phyloP scores from a whole-genome alignment of 2,329 filamentous ascomycete species.

The Bertia moriformis region DNA sequence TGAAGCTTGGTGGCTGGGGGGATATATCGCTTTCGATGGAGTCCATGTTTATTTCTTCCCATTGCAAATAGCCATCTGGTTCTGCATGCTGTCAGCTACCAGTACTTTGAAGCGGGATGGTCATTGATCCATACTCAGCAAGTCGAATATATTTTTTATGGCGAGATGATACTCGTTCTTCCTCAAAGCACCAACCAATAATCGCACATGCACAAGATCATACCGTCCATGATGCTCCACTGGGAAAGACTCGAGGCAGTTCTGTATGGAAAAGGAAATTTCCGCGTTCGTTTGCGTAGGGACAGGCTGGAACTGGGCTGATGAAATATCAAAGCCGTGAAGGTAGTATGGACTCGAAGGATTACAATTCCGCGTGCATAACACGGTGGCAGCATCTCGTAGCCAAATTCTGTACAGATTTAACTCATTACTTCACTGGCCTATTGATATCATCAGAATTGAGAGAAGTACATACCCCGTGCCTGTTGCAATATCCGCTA shows the following conservation, averaged over 20 bases:
- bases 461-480: neutral
- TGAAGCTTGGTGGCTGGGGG: neutral
- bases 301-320: neutral
- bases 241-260: neutral
- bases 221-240: neutral
- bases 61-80: neutral
- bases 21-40: neutral
- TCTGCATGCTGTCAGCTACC: neutral
- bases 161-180: neutral
- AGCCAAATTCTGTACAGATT: neutral
- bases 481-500: neutral
- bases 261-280: neutral
- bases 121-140: neutral
- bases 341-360: no score
- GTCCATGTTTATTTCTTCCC: neutral
- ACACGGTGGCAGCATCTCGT: neutral
- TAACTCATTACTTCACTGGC: no score
- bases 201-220: neutral
- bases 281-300: neutral
- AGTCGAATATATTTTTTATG: neutral
- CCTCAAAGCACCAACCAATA: neutral
- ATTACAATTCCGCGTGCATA: neutral
- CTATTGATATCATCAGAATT: neutral
- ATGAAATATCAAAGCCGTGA: neutral
- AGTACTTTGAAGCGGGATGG: neutral